Conservation (phyloP, 306 rosid species). For the Cyclanthera cordifolia region DNA sequence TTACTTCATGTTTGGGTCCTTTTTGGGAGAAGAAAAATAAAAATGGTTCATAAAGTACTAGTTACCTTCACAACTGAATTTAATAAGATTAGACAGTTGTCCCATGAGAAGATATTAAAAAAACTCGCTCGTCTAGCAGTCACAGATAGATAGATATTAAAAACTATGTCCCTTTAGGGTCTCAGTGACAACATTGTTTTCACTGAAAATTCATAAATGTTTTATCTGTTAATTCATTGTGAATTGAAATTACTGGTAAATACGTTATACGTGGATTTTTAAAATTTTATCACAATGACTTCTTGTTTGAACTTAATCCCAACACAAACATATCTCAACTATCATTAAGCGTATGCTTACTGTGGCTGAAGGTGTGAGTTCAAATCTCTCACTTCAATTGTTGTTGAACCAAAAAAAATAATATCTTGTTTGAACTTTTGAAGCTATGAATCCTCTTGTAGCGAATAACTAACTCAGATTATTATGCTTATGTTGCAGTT, state of each 20-base stretch:
- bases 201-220: neutral
- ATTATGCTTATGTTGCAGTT: slow-evolving; percentile 29
- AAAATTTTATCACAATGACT: neutral
- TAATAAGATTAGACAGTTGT: too few species aligned
- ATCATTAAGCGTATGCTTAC: too few species aligned
- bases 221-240: neutral
- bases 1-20: neutral
- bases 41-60: too few species aligned
- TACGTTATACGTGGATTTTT: neutral
- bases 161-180: neutral
- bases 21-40: neutral
- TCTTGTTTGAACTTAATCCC: too few species aligned
- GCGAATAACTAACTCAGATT: neutral
- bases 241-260: neutral
- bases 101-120: too few species aligned
- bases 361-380: too few species aligned
- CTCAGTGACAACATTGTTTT: neutral
- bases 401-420: too few species aligned
- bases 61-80: too few species aligned
- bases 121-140: too few species aligned
- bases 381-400: too few species aligned
- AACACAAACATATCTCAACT: too few species aligned
- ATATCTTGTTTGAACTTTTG: neutral
- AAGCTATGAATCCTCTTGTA: slow-evolving; percentile 3
- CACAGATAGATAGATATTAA: neutral